These are phyloP conservation scores for Infundibulicybe gibba DNA, from an alignment of 768 basidiomycete species.

Conservation along the genomic window DNA sequence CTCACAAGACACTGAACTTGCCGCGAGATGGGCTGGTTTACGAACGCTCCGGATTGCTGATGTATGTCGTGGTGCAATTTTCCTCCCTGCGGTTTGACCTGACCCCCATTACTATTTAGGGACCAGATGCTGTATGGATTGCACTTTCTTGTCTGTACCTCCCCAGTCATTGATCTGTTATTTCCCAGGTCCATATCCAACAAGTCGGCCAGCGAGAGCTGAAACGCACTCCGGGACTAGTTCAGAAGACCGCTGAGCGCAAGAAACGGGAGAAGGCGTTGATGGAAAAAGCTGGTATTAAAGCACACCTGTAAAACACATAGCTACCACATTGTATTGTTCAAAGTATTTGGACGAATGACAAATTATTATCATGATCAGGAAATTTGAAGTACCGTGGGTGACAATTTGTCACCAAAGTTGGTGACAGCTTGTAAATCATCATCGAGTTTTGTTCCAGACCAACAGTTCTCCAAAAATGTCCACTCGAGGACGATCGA, in stretches of 20 bases:
- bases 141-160: constrained; percentile 6
- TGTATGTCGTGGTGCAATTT: constrained; percentile 37
- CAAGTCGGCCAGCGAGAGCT: constrained; percentile 92
- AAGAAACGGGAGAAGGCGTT: constrained; percentile 61
- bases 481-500: constrained; percentile 40
- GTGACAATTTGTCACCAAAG: not conserved
- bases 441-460: not conserved
- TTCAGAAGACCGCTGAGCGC: constrained; percentile 47
- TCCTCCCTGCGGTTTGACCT: constrained; percentile 4
- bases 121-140: constrained; percentile 67
- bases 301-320: constrained; percentile 44
- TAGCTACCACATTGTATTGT: not conserved
- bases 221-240: constrained; percentile 65
- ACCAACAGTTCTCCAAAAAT: constrained; percentile 21
- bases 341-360: constrained; percentile 8
- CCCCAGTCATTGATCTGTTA: constrained; percentile 10
- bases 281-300: constrained; percentile 57
- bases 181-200: constrained; percentile 79
- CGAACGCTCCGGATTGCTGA: constrained; percentile 88
- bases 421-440: constrained; percentile 8
- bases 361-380: too few species aligned
- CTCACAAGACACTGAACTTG: constrained; percentile 84
- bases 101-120: constrained; percentile 33
- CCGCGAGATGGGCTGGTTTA: constrained; percentile 70
- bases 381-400: too few species aligned